Conservation (phyloP, 495 filamentous ascomycete species). For the Letharia columbiana region DNA sequence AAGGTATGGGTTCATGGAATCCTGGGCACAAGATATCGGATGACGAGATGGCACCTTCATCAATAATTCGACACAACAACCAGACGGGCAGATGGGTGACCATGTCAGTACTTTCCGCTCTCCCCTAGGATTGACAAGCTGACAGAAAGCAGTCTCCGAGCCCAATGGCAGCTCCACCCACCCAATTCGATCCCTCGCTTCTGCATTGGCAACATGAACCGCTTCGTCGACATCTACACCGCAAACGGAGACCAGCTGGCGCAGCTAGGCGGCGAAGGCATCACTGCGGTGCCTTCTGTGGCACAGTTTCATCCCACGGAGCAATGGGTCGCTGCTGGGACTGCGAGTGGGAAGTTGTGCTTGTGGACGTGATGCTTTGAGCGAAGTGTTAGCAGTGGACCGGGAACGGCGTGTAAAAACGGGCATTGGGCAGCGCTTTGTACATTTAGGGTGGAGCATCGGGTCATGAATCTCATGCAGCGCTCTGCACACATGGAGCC, state of each 20-base stretch:
- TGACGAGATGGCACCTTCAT: conserved; percentile 57
- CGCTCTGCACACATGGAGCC: neutral
- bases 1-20: conserved; percentile 55
- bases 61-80: conserved; percentile 78
- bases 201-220: conserved; percentile 95
- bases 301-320: conserved; percentile 78
- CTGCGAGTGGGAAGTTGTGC: conserved; percentile 83
- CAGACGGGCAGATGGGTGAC: conserved; percentile 84
- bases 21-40: conserved; percentile 49
- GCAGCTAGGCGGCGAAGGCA: conserved; percentile 78
- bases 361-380: conserved; percentile 65
- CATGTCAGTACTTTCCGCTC: conserved; percentile 41
- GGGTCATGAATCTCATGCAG: neutral
- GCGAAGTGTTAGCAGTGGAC: neutral
- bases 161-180: conserved; percentile 83
- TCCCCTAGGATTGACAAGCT: neutral
- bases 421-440: neutral
- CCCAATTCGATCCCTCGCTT: conserved; percentile 71
- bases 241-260: conserved; percentile 76
- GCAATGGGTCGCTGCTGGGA: conserved; percentile 91
- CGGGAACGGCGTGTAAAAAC: neutral
- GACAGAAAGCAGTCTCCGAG: conserved; percentile 56
- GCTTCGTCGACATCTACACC: conserved; percentile 86
- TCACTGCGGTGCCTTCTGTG: conserved; percentile 89
- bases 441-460: neutral